Base-by-base conservation (phyloP, 805 yeast genomes). In the Ogataea sp. region DNA sequence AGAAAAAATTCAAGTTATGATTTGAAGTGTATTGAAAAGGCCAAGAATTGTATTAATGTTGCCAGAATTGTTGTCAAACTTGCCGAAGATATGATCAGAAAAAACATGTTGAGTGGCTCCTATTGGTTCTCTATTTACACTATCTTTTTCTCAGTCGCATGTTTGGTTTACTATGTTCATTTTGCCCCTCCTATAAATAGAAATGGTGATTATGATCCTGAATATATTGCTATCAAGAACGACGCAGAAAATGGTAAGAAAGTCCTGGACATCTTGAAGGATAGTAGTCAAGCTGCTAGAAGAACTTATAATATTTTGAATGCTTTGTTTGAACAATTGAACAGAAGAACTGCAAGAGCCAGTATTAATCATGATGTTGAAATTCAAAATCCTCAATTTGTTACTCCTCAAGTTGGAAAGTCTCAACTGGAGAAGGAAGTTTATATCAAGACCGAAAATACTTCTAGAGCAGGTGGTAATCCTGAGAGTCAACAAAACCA, bases 121-220 rank as follows among this genome's bases (percentile, higher is more conserved):
- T 89, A 88, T 54, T 87, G 96, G 95, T 88, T 86, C 54, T 79
- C 93, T 6, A 83, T 84, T 53, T 88, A 88, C 57, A 85, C 96
- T 0, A 81, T 88, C 5, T 88, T 87, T 56, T 86, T 85, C 61
- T 80, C 94, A 2, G 87, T 87, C 43, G 94, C 95, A 1, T 83
- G 95, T 52, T 66, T 87, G 49, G 83, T 85, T 15, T 85, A 81
- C 52, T 86, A 87, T 55, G 82, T 76, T 41, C 90, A 84, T 57
- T 62, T 60, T 49, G 64, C 65, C 6, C 65, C 67, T 11, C 53
- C 59, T 13, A 35, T 46, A 10, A 50, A 51, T 28, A 39, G 50
- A 21, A 50, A 49, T 15, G 74, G 72, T 39, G 62, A 65, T 17
- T 60, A 59, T 14, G 73, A 71, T 43, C 62, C 69, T 1, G 76